Percentiles rank a stretch among this genome's conserved stretches.
Conservation (phyloP, 148 eudicot species). For the Nyssa sinensis region DNA sequence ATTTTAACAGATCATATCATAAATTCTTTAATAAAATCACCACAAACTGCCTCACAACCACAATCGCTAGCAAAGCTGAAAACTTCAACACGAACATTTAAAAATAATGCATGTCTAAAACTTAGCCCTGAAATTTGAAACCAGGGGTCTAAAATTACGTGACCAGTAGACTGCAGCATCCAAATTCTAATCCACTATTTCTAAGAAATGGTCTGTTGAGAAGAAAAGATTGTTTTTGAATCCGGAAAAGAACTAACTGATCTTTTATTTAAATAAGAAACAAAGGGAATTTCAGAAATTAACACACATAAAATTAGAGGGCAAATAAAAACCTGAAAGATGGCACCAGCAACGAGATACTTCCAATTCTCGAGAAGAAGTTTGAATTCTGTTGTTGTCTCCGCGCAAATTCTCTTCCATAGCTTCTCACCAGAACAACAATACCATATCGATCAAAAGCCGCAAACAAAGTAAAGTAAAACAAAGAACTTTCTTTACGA, state of each 20-base stretch:
- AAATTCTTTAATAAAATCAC: too few species aligned
- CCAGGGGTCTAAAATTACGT: neutral
- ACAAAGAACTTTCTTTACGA: neutral
- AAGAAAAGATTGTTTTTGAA: neutral
- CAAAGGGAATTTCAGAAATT: neutral
- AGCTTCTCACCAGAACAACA: slow-evolving; percentile 44
- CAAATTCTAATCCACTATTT: neutral
- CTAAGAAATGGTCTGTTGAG: too few species aligned
- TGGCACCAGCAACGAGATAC: slow-evolving; percentile 78
- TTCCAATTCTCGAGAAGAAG: slow-evolving; percentile 88
- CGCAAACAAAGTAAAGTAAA: slow-evolving; percentile 6
- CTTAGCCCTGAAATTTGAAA: neutral
- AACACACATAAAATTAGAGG: neutral
- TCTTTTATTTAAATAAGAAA: neutral
- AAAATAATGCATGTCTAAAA: neutral
- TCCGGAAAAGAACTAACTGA: neutral
- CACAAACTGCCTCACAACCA: neutral
- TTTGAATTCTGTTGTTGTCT: slow-evolving; percentile 63
- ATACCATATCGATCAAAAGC: slow-evolving; percentile 20
- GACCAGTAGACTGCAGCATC: neutral
- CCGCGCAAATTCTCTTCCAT: slow-evolving; percentile 90
- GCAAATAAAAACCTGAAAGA: slow-evolving; percentile 66
- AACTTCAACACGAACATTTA: neutral
- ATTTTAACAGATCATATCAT: too few species aligned
- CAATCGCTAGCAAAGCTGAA: slow-evolving; percentile 1